Base-by-base conservation (phyloP, 2,329 filamentous ascomycete genomes). In the Exophiala sp. region DNA sequence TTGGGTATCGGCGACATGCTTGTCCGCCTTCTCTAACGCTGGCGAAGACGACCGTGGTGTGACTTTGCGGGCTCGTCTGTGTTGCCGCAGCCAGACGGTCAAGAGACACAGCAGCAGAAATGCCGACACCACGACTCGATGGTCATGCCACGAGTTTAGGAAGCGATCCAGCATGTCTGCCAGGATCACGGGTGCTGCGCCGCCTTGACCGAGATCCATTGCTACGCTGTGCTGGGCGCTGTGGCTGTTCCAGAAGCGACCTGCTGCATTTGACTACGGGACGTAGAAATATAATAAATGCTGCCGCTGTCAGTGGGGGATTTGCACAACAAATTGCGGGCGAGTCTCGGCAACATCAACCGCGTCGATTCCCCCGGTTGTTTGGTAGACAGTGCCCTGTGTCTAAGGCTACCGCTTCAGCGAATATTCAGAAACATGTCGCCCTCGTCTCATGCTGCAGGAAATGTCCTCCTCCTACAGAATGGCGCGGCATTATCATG, bases 181-280 rank as follows among this genome's bases (percentile, higher is more conserved):
- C 38, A 57, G 37, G 11, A 58, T 41, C 46, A 59, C 52, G 16
- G 50, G 43, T 46, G 55, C 48, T 19, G 43, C 56, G 21, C 52
- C 51, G 18, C 43, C 55, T 41, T 58, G 56, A 23, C 50, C 55
- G 19, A 55, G 29, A 43, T 61, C 59, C 59, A 61, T 61, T 35
- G 39, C 32, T 35, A 32, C 45, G 14, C 4, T 19, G n/a, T n/a
- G n/a, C n/a, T n/a, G n/a, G n/a, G n/a, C n/a, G n/a, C n/a, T n/a
- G n/a, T 19, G 24, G 24, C 23, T 29, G 40, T 3, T 32, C 5
- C 30, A 19, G 8, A 37, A 37, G 14, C 14, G 34, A 18, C 14
- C 3, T 19, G 34, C 29, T 37, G 16, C 34, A 37, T 19, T 37
- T 7, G 7, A 18, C 18, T 5, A 16, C 11, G 34, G 19, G 5